Evolutionary conservation across 495 filamentous ascomycete species (phyloP).

Genomic region (Hyaloscypha finlandica): DNA sequence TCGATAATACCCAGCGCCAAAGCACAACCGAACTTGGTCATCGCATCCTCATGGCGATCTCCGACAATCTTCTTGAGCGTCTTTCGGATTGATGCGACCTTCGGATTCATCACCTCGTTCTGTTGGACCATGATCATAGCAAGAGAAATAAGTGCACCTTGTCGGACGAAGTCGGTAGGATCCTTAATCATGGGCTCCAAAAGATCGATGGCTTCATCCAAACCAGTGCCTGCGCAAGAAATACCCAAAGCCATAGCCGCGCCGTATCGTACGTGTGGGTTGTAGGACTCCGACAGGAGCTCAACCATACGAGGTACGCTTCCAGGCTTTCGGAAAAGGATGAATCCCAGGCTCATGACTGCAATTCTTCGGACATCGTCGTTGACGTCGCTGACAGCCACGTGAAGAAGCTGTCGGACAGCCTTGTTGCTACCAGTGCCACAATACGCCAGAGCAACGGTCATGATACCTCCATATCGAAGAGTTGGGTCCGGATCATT

Average conservation of each 20-base stretch:
- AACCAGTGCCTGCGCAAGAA: conserved; percentile 92
- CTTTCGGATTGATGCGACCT: conserved; percentile 79
- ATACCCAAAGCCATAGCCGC: conserved; percentile 98
- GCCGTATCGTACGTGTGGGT: conserved; percentile 97
- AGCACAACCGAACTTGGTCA: conserved; percentile 97
- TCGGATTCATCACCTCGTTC: conserved; percentile 93
- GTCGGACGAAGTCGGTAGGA: conserved; percentile 96
- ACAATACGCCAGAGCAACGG: conserved; percentile 96
- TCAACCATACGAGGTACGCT: conserved; percentile 99
- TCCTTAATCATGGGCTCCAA: conserved; percentile 99
- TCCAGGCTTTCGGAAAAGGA: conserved; percentile 95
- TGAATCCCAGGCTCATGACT: conserved; percentile 98
- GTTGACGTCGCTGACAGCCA: conserved; percentile 97
- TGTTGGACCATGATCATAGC: conserved; percentile 99
- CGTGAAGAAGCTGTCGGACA: conserved; percentile 93
- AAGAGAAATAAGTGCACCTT: conserved; percentile 92
- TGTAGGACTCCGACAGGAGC: conserved; percentile 95
- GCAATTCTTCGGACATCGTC: conserved; percentile 96
- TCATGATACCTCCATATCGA: conserved; percentile 97
- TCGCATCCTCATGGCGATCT: conserved; percentile 97
- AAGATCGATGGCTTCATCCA: conserved; percentile 95
- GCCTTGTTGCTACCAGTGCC: conserved; percentile 98
- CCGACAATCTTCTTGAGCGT: conserved; percentile 87
- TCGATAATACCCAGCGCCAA: conserved; percentile 97
- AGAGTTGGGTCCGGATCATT: conserved; percentile 92